Evolutionary conservation across 306 rosid genomes (phyloP).

Genomic region (Rubus parviflorus): DNA sequence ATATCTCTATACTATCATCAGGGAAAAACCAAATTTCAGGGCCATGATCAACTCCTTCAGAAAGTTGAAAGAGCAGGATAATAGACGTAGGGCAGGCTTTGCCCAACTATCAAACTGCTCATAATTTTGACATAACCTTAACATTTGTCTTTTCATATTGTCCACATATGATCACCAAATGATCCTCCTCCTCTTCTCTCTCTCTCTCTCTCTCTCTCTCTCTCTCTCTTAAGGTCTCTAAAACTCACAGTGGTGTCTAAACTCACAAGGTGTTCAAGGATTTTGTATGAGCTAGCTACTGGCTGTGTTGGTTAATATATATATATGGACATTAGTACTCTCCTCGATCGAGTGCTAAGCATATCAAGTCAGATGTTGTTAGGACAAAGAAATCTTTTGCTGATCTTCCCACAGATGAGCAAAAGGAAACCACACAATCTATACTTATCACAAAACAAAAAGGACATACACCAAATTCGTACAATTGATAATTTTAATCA

Average conservation of each 20-base stretch:
- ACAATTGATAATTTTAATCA: background rate
- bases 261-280: background rate
- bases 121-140: conserved; percentile 85
- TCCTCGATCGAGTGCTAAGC: background rate
- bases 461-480: background rate
- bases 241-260: conserved; percentile 7
- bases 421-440: conserved; percentile 20
- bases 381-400: conserved; percentile 43
- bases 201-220: conserved; percentile 23
- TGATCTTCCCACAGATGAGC: conserved; percentile 41
- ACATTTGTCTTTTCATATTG: conserved; percentile 92
- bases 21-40: conserved; percentile 42
- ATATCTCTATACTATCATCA: background rate
- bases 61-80: conserved; percentile 47
- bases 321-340: background rate
- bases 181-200: conserved; percentile 41
- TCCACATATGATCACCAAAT: conserved; percentile 55
- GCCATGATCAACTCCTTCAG: conserved; percentile 42
- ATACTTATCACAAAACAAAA: conserved; percentile 12
- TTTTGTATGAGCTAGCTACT: background rate
- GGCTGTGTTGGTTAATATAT: background rate
- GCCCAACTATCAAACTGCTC: conserved; percentile 56
- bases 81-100: conserved; percentile 64
- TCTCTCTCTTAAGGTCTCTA: conserved; percentile 14
- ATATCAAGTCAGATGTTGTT: conserved; percentile 19